These are phyloP conservation scores for Phytophthora ramorum DNA, from an alignment of 352 stramenopile genomes.

Conservation along the genomic window DNA sequence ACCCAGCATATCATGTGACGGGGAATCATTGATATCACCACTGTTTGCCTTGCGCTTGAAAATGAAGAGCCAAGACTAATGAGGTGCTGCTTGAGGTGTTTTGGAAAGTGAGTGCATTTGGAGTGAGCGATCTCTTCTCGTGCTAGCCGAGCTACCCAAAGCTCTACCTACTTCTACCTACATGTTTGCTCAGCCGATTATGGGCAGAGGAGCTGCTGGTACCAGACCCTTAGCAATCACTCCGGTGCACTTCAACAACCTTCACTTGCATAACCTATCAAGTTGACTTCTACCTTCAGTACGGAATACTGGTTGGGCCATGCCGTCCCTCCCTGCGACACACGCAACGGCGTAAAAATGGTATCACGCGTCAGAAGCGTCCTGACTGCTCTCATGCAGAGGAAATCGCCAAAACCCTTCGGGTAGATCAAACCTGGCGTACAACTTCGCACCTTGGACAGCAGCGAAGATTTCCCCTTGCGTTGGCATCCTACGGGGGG, in stretches of 20 bases:
- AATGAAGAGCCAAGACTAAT: constrained; percentile 3
- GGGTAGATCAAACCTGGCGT: constrained; percentile 24
- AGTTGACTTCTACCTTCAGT: too few species aligned
- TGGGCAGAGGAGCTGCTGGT: too few species aligned
- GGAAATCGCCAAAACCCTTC: constrained; percentile 37
- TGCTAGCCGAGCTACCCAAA: too few species aligned
- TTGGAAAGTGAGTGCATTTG: too few species aligned
- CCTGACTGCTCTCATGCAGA: constrained; percentile 18
- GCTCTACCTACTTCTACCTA: too few species aligned
- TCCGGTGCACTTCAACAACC: too few species aligned
- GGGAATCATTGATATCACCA: constrained; percentile 13
- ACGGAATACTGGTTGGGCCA: too few species aligned
- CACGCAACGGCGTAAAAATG: constrained; percentile 17
- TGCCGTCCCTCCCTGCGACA: constrained; percentile 11
- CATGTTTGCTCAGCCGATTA: too few species aligned
- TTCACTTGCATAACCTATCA: too few species aligned
- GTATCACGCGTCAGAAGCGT: constrained; percentile 30
- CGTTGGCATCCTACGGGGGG: constrained; percentile 13
- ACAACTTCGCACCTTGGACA: constrained; percentile 9
- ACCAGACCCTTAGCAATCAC: too few species aligned
- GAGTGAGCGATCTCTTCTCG: too few species aligned
- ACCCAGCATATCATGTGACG: constrained; percentile 23
- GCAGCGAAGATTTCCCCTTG: constrained; percentile 10
- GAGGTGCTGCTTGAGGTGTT: too few species aligned
- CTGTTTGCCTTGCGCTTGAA: constrained; percentile 17